A percentile compares a stretch with the other conserved stretches of the same genome.
phyloP scores from a whole-genome alignment of 257 asterid species.

The Pogostemon cablin region DNA sequence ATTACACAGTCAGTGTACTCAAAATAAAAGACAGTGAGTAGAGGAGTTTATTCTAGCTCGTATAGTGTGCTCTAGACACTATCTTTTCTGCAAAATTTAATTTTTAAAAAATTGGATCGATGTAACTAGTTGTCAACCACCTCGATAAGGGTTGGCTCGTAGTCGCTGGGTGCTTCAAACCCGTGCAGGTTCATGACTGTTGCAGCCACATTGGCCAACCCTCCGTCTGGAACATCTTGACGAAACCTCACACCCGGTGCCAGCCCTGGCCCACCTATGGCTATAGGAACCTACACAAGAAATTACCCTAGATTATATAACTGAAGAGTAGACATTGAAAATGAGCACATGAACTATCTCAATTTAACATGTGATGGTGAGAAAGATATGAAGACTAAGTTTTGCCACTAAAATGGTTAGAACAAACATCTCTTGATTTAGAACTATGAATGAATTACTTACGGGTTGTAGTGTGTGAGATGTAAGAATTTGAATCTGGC shows the following conservation, averaged over 20 bases:
- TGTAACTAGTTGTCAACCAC: slow-evolving; percentile 57
- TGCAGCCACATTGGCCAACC: slow-evolving; percentile 90
- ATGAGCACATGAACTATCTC: neutral
- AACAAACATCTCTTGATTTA: too few species aligned
- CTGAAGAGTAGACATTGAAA: neutral
- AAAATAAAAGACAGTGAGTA: neutral
- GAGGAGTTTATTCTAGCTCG: slow-evolving; percentile 25
- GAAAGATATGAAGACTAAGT: too few species aligned
- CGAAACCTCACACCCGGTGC: slow-evolving; percentile 72
- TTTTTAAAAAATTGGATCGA: neutral
- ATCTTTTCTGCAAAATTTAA: slow-evolving; percentile 22
- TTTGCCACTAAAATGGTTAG: neutral
- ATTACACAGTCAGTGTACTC: neutral
- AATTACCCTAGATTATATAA: neutral
- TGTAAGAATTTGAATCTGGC: slow-evolving; percentile 81
- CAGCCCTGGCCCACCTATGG: slow-evolving; percentile 89
- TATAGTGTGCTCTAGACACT: neutral
- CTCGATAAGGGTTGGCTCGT: slow-evolving; percentile 81
- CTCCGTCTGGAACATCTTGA: slow-evolving; percentile 65
- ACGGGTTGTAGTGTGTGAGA: slow-evolving; percentile 93
- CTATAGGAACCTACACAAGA: slow-evolving; percentile 72
- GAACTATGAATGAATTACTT: slow-evolving; percentile 36
- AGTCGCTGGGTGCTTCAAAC: slow-evolving; percentile 74
- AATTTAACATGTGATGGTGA: too few species aligned
- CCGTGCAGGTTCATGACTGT: slow-evolving; percentile 91